Evolutionary conservation across 2,329 filamentous ascomycete genomes (phyloP).

Genomic region (Ceratocystis lukuohia): DNA sequence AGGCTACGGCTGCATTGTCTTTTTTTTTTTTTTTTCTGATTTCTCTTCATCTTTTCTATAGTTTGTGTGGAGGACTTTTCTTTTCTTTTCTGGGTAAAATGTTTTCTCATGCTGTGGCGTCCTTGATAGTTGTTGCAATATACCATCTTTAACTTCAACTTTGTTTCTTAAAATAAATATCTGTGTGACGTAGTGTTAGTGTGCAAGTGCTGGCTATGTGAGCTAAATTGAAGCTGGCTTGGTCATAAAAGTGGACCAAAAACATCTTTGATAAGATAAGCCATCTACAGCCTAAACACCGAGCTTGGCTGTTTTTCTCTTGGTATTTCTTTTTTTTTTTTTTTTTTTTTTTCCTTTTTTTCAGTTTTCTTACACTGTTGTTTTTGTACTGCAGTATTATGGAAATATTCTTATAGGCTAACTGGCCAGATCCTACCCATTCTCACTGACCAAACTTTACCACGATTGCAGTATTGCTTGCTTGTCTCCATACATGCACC

Average conservation of each 20-base stretch:
- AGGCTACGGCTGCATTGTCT: neutral
- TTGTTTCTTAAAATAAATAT: neutral
- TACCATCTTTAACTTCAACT: neutral
- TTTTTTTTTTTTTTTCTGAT: neutral
- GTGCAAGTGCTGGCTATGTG: neutral
- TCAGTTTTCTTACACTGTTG: neutral
- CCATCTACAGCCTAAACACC: neutral
- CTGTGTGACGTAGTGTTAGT: neutral
- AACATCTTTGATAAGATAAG: neutral
- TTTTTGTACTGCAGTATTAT: no score
- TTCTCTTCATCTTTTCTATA: neutral
- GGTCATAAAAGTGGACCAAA: neutral
- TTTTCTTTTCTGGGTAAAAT: slow-evolving; percentile 16
- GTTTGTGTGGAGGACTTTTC: slow-evolving; percentile 7
- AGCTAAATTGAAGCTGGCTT: neutral
- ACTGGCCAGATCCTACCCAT: neutral
- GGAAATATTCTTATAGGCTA: no score
- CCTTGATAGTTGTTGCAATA: slow-evolving; percentile 16
- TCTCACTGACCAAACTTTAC: neutral
- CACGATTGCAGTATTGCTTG: neutral
- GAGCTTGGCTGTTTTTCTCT: neutral
- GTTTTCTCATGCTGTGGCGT: slow-evolving; percentile 18
- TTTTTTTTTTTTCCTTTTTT: neutral
- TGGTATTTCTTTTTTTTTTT: neutral
- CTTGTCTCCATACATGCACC: neutral